A percentile compares a stretch with the other conserved stretches of the same genome.
Evolutionary conservation across 2,329 filamentous ascomycete species (phyloP).

Genomic region (Nemania abortiva): DNA sequence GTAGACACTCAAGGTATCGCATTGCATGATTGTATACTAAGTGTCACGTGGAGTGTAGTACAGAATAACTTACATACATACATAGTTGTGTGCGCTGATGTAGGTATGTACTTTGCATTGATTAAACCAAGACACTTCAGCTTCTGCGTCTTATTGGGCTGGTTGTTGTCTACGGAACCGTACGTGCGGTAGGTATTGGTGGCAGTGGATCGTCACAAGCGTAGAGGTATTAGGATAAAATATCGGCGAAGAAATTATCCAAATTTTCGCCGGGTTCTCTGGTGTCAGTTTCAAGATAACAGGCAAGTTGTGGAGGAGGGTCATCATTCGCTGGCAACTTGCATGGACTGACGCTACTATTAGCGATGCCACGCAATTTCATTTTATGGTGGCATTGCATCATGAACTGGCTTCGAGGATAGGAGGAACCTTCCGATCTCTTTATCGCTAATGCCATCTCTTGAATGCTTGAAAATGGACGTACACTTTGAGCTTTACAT

Average conservation of each 20-base stretch:
- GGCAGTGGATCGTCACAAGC: background rate
- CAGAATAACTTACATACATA: background rate
- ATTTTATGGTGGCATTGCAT: slow-evolving; percentile 26
- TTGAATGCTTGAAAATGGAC: background rate
- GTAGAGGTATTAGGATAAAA: slow-evolving; percentile 16
- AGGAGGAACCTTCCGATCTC: slow-evolving; percentile 17
- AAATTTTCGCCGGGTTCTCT: background rate
- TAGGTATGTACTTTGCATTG: background rate
- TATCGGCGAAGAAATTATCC: slow-evolving; percentile 9
- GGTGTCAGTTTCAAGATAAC: background rate
- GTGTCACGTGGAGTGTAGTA: slow-evolving; percentile 5
- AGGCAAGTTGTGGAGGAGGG: background rate
- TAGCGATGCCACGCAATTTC: slow-evolving; percentile 26
- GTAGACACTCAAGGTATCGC: background rate
- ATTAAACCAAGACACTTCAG: background rate
- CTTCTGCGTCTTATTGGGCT: background rate
- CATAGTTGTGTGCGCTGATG: background rate
- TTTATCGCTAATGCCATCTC: background rate
- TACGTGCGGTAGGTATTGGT: background rate
- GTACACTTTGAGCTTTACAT: background rate
- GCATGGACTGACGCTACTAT: slow-evolving; percentile 14
- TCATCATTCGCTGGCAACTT: slow-evolving; percentile 17
- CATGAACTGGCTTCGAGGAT: slow-evolving; percentile 12
- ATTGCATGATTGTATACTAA: background rate
- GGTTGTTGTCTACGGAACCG: background rate